These are phyloP conservation scores for Fraxinus platypoda DNA, from an alignment of 305 asterid genomes.

Conservation along the genomic window DNA sequence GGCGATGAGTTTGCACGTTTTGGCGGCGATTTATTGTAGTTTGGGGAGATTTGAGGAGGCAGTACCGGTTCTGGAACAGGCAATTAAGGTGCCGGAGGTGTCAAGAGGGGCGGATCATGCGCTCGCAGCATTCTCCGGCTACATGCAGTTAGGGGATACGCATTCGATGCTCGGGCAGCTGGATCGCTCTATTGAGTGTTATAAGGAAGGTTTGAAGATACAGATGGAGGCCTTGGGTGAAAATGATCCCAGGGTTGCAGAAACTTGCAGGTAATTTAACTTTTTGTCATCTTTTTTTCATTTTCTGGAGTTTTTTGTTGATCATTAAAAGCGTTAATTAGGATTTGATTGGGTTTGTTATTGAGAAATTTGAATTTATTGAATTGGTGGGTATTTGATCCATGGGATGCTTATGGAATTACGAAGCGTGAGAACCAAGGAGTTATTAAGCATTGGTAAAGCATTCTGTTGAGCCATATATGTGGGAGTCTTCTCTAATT, in stretches of 20 bases:
- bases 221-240: conserved; percentile 96
- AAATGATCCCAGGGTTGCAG: conserved; percentile 94
- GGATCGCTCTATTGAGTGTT: conserved; percentile 86
- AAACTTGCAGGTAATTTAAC: conserved; percentile 78
- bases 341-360: not conserved
- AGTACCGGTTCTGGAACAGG: conserved; percentile 85
- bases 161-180: conserved; percentile 93
- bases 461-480: not conserved
- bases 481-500: not conserved
- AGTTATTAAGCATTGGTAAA: not conserved
- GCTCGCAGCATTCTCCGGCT: conserved; percentile 88
- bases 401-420: not conserved
- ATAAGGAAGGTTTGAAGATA: conserved; percentile 74
- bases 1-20: conserved; percentile 93
- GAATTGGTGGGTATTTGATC: not conserved
- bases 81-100: conserved; percentile 80
- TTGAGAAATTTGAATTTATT: not conserved
- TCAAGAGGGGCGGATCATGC: conserved; percentile 92
- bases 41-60: conserved; percentile 91
- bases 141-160: conserved; percentile 96
- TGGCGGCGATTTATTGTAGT: conserved; percentile 98
- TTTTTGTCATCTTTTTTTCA: not conserved
- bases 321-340: not conserved
- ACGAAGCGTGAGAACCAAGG: not conserved
- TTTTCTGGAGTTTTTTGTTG: not conserved